A percentile compares a stretch with the other conserved stretches of the same genome.
phyloP scores from a whole-genome alignment of 495 filamentous ascomycete genomes.

The Penicillium herquei region DNA sequence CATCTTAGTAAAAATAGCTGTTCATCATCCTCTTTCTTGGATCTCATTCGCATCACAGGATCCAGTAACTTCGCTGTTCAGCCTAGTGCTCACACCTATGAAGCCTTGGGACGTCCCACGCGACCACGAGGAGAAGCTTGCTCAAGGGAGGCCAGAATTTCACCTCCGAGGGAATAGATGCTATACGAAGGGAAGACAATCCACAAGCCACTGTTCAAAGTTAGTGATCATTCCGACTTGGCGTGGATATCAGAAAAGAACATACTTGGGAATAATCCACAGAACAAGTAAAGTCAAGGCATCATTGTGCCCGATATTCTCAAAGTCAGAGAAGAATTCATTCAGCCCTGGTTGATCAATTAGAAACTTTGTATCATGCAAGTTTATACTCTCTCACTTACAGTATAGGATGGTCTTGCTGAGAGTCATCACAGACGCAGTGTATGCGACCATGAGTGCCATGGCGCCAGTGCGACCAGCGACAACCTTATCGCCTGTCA shows the following conservation, averaged over 20 bases:
- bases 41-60: background rate
- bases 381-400: constrained; percentile 39
- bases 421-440: constrained; percentile 73
- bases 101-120: constrained; percentile 33
- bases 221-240: background rate
- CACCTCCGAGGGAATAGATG: constrained; percentile 63
- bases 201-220: constrained; percentile 66
- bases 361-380: background rate
- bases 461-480: constrained; percentile 57
- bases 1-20: background rate
- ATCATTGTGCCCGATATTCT: constrained; percentile 76
- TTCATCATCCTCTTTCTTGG: background rate
- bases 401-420: constrained; percentile 89
- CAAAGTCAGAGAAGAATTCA: constrained; percentile 74
- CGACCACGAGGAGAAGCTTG: constrained; percentile 37
- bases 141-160: constrained; percentile 69
- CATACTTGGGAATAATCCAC: constrained; percentile 84
- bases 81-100: constrained; percentile 15
- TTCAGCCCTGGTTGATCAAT: constrained; percentile 58
- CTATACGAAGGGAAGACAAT: constrained; percentile 70
- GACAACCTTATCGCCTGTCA: constrained; percentile 52
- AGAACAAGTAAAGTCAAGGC: constrained; percentile 54
- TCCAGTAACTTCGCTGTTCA: background rate
- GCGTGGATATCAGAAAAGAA: background rate
- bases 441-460: constrained; percentile 67